phyloP scores from a whole-genome alignment of 148 eudicot species.

The Rhododendron simsii region DNA sequence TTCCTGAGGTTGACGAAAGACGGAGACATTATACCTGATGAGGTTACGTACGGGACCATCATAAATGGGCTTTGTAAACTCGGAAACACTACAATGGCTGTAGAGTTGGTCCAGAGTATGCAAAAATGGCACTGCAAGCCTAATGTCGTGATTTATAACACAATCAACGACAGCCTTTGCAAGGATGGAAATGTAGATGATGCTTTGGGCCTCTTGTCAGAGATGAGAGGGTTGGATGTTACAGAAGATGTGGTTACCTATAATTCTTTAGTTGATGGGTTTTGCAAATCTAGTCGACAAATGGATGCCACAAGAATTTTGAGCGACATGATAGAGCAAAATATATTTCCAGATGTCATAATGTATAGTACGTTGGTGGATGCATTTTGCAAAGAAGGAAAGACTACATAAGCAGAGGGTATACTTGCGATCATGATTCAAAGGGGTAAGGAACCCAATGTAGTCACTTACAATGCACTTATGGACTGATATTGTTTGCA shows the following conservation, averaged over 20 bases:
- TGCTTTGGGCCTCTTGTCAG: conserved; percentile 1
- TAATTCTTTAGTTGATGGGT: neutral
- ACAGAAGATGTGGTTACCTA: neutral
- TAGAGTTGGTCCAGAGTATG: conserved; percentile 8
- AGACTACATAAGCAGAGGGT: neutral
- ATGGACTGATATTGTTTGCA: conserved; percentile 24
- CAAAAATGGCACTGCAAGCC: conserved; percentile 7
- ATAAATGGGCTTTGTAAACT: conserved; percentile 19
- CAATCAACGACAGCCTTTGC: conserved; percentile 13
- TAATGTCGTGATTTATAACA: neutral
- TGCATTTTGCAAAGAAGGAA: neutral
- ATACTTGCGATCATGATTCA: conserved; percentile 3
- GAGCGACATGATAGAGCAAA: neutral
- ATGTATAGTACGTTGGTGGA: neutral
- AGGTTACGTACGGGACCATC: neutral
- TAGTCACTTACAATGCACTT: conserved; percentile 2
- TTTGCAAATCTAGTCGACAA: neutral
- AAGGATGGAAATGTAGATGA: conserved; percentile 11
- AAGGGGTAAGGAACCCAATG: conserved; percentile 13
- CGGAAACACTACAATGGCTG: neutral
- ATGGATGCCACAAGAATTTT: neutral
- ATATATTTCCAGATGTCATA: neutral
- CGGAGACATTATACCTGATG: neutral
- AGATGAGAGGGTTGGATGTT: conserved; percentile 3
- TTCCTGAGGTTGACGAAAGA: conserved; percentile 3